phyloP scores from a whole-genome alignment of 352 stramenopile genomes.

The Blastocystis sp. region DNA sequence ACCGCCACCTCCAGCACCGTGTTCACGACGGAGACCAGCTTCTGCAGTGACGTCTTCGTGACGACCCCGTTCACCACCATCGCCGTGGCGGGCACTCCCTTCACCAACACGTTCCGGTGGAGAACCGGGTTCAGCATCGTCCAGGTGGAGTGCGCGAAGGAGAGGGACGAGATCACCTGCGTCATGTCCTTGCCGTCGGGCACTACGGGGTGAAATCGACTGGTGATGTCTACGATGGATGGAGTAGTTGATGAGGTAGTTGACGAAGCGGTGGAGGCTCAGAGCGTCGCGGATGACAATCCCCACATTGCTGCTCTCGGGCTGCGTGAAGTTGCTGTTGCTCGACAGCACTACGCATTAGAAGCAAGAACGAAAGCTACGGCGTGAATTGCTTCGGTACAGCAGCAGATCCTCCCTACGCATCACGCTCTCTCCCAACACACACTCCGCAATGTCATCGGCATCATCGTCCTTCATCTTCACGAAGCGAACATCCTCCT shows the following conservation, averaged over 20 bases:
- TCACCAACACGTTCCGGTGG: constrained; percentile 38
- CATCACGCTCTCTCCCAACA: background rate
- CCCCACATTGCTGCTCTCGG: background rate
- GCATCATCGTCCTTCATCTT: constrained; percentile 54
- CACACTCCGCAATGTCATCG: constrained; percentile 20
- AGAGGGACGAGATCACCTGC: constrained; percentile 63
- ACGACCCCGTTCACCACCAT: constrained; percentile 11
- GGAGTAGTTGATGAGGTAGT: constrained; percentile 58
- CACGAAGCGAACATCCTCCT: constrained; percentile 22
- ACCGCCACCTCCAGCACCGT: constrained; percentile 4
- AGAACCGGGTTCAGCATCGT: background rate
- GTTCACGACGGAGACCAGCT: constrained; percentile 41
- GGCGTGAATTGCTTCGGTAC: background rate
- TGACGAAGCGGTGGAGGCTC: constrained; percentile 35
- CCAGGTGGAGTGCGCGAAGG: constrained; percentile 45
- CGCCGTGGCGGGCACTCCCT: background rate
- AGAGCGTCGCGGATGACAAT: constrained; percentile 24
- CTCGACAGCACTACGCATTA: background rate
- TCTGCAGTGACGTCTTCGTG: constrained; percentile 30
- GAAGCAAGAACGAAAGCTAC: background rate
- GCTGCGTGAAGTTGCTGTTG: background rate
- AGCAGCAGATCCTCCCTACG: constrained; percentile 35
- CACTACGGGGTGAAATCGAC: background rate
- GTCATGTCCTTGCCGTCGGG: constrained; percentile 57
- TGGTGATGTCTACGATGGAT: constrained; percentile 3